Evolutionary conservation across 75 land plant species (phyloP).

Genomic region (Pinus tabuliformis): DNA sequence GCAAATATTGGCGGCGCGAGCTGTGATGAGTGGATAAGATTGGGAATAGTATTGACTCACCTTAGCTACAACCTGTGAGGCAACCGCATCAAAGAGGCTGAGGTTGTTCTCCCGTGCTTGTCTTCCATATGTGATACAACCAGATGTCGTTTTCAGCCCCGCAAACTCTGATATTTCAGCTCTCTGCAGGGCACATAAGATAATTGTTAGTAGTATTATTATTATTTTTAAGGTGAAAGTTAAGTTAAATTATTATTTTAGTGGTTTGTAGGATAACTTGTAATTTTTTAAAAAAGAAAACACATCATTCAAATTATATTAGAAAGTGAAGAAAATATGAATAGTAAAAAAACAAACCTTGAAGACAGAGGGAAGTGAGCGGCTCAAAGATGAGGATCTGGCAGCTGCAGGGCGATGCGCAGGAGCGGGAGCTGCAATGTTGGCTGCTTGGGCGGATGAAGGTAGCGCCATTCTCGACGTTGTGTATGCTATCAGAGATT

Average conservation of each 20-base stretch:
- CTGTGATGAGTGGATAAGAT: background rate
- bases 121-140: constrained; percentile 15
- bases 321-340: too few species aligned
- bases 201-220: too few species aligned
- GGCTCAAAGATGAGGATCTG: background rate
- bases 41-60: constrained; percentile 8
- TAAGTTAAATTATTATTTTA: too few species aligned
- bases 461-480: background rate
- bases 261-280: too few species aligned
- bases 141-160: constrained; percentile 34
- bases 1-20: background rate
- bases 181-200: constrained; percentile 27
- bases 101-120: constrained; percentile 26
- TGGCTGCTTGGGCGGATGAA: background rate
- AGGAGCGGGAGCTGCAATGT: background rate
- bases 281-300: too few species aligned
- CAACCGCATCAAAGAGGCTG: constrained; percentile 35
- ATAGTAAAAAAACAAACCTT: background rate
- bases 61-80: constrained; percentile 45
- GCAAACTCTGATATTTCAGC: constrained; percentile 39
- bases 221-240: too few species aligned
- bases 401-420: background rate
- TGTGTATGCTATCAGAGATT: too few species aligned
- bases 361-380: too few species aligned
- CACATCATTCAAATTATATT: too few species aligned